Percentiles rank a stretch among this genome's conserved stretches.
Evolutionary conservation across 116 monocot genomes (phyloP).

Genomic region (Dioscorea cayenensis): DNA sequence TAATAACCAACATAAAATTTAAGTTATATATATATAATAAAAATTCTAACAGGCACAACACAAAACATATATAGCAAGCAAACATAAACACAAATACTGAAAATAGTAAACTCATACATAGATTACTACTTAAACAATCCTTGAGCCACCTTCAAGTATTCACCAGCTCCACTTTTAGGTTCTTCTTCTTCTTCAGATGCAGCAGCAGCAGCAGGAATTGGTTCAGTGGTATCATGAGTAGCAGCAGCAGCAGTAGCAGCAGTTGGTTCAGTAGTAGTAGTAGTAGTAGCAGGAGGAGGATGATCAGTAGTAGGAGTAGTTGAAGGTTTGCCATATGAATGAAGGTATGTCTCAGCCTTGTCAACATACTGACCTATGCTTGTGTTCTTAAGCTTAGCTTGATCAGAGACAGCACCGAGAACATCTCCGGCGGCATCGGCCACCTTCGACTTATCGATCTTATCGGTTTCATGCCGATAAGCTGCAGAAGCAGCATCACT

Average conservation of each 20-base stretch:
- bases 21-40: no score
- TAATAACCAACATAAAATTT: no score
- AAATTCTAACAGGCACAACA: no score
- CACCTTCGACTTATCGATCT: conserved; percentile 52
- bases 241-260: not conserved
- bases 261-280: not conserved
- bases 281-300: not conserved
- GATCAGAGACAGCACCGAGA: conserved; percentile 49
- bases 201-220: not conserved
- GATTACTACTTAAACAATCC: conserved; percentile 45
- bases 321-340: conserved; percentile 23
- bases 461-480: conserved; percentile 20
- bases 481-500: conserved; percentile 29
- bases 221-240: not conserved
- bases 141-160: conserved; percentile 62
- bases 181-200: not conserved
- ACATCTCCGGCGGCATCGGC: conserved; percentile 51
- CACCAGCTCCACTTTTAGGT: conserved; percentile 29
- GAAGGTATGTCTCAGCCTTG: conserved; percentile 64
- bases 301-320: not conserved
- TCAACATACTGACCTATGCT: conserved; percentile 41
- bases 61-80: no score
- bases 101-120: no score
- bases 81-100: no score
- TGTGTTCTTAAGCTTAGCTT: conserved; percentile 55